Percentiles rank a stretch among this genome's conserved stretches.
These are phyloP conservation scores for Tagetes erecta DNA, from an alignment of 129 eudicot genomes.

Conservation along the genomic window DNA sequence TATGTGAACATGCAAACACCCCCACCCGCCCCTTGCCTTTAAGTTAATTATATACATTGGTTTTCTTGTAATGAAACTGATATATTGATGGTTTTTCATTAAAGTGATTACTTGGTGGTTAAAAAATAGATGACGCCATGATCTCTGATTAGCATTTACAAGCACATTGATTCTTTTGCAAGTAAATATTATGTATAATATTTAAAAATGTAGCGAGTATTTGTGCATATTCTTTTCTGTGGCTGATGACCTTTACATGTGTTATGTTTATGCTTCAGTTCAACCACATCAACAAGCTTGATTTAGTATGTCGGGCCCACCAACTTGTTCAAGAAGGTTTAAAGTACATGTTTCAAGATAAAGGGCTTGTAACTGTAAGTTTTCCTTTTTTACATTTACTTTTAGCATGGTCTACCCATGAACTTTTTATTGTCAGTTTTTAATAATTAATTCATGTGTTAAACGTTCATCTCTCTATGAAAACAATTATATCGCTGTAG, in stretches of 20 bases:
- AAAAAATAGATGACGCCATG: neutral
- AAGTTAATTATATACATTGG: neutral
- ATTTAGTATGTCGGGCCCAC: slow-evolving; percentile 97
- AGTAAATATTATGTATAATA: neutral
- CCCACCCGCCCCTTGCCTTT: neutral
- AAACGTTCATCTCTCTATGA: neutral
- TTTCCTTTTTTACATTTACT: slow-evolving; percentile 9
- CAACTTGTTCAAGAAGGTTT: slow-evolving; percentile 99
- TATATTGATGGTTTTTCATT: neutral
- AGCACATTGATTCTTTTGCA: neutral
- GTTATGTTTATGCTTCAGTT: slow-evolving; percentile 50
- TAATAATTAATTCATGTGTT: neutral
- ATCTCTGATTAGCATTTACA: neutral
- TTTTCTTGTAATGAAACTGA: neutral
- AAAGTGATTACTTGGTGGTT: neutral
- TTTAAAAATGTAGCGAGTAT: neutral
- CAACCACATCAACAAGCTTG: slow-evolving; percentile 95
- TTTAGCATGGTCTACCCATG: neutral
- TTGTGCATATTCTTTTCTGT: neutral
- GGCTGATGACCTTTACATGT: neutral
- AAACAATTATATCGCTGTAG: neutral
- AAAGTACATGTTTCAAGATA: slow-evolving; percentile 98
- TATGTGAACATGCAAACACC: neutral
- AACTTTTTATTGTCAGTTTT: neutral
- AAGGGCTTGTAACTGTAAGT: slow-evolving; percentile 98